Evolutionary conservation across 148 eudicot species (phyloP).

Genomic region (Chenopodium album): DNA sequence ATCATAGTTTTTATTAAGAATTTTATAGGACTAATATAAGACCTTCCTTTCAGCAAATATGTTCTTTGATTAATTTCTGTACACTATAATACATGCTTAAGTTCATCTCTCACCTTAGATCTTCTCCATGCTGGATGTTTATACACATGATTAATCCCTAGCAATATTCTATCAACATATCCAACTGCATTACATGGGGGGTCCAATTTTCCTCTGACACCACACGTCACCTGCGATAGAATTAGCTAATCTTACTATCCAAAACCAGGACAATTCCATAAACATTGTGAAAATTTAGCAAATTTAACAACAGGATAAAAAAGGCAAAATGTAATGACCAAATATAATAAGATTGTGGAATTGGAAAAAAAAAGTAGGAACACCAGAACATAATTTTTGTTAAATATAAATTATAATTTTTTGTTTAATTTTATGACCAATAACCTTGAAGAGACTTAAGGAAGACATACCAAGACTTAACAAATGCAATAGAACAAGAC

Average conservation of each 20-base stretch:
- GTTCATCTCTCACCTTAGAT: conserved; percentile 52
- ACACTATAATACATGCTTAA: neutral
- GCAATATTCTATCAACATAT: conserved; percentile 69
- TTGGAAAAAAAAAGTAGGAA: neutral
- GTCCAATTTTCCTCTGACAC: conserved; percentile 67
- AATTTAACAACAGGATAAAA: neutral
- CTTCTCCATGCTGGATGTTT: conserved; percentile 86
- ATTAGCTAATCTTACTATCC: neutral
- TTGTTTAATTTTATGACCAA: neutral
- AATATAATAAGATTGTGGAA: neutral
- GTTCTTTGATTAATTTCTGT: too few species aligned
- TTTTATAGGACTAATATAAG: too few species aligned
- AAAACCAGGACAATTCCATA: neutral
- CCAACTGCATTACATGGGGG: conserved; percentile 93
- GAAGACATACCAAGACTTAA: neutral
- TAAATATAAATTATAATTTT: neutral
- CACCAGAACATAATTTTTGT: neutral
- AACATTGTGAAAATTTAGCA: neutral
- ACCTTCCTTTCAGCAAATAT: too few species aligned
- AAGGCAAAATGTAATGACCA: neutral
- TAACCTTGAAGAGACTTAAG: neutral
- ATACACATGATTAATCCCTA: conserved; percentile 82
- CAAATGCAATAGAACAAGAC: neutral
- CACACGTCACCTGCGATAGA: conserved; percentile 56
- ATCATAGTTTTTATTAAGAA: neutral